Conservation (phyloP, 331 rosid genomes). For the Malus hybrid region DNA sequence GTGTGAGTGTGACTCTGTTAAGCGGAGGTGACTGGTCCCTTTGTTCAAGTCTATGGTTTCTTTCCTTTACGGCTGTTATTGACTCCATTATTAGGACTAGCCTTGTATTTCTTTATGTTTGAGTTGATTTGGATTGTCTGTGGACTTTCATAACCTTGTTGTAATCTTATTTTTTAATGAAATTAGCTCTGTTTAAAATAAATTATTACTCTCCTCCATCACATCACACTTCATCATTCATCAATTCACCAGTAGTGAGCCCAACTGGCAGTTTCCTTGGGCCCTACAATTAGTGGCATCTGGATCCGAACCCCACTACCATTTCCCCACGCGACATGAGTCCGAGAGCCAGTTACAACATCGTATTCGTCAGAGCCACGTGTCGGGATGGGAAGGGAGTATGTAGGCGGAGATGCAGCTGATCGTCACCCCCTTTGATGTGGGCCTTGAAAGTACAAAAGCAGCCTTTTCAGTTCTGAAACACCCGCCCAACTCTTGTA, state of each 20-base stretch:
- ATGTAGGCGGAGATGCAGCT: not conserved
- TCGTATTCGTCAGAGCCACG: not conserved
- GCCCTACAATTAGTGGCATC: not conserved
- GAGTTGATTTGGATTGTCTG: no score
- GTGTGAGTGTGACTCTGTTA: no score
- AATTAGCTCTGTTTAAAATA: no score
- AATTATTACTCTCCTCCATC: not conserved
- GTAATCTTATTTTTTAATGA: no score
- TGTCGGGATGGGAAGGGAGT: not conserved
- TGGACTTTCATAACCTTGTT: no score
- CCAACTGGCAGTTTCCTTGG: not conserved
- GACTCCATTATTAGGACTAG: no score
- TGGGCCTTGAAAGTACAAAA: conserved; percentile 17
- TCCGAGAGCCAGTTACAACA: not conserved
- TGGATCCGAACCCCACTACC: no score
- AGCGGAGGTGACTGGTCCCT: no score
- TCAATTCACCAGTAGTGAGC: not conserved
- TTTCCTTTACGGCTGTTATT: no score
- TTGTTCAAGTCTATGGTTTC: no score
- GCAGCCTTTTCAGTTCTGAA: conserved; percentile 14
- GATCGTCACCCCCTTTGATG: not conserved
- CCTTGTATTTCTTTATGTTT: no score
- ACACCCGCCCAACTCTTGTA: conserved; percentile 8
- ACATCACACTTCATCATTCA: not conserved
- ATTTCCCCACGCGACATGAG: not conserved